phyloP scores from a whole-genome alignment of 2,329 filamentous ascomycete genomes.

The Mycosphaerella arachidis region DNA sequence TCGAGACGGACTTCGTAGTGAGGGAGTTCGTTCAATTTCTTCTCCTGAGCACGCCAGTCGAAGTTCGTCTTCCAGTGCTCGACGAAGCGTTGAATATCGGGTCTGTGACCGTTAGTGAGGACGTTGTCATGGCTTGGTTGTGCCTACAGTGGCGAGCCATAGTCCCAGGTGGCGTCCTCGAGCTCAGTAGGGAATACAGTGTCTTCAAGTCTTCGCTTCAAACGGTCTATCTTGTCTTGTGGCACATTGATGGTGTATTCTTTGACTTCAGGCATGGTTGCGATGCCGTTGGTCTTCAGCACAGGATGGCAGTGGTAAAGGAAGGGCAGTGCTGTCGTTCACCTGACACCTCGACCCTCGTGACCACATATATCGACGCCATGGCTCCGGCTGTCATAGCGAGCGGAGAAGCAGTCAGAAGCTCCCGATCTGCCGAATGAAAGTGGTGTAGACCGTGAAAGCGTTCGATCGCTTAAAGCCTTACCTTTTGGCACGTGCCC shows the following conservation, averaged over 20 bases:
- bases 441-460: not conserved
- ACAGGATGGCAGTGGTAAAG: too few species aligned
- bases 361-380: not conserved
- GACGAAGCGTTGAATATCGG: slow-evolving; percentile 56
- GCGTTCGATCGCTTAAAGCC: not conserved
- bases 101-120: slow-evolving; percentile 7
- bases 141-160: slow-evolving; percentile 53
- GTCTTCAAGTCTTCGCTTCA: slow-evolving; percentile 12
- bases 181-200: slow-evolving; percentile 12
- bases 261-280: slow-evolving; percentile 13
- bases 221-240: slow-evolving; percentile 13
- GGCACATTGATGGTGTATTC: slow-evolving; percentile 14
- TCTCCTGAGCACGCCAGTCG: slow-evolving; percentile 60
- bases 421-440: not conserved
- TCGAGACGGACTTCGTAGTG: slow-evolving; percentile 54
- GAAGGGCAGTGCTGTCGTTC: not conserved
- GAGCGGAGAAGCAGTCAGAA: not conserved
- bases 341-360: not conserved
- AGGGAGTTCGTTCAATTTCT: slow-evolving; percentile 55
- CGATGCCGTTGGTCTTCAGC: too few species aligned
- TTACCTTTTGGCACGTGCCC: not conserved
- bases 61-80: slow-evolving; percentile 53
- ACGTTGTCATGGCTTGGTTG: too few species aligned
- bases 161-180: slow-evolving; percentile 48
- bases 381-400: not conserved